Evolutionary conservation across 2,329 filamentous ascomycete genomes (phyloP).

Genomic region (Nemania sp.): DNA sequence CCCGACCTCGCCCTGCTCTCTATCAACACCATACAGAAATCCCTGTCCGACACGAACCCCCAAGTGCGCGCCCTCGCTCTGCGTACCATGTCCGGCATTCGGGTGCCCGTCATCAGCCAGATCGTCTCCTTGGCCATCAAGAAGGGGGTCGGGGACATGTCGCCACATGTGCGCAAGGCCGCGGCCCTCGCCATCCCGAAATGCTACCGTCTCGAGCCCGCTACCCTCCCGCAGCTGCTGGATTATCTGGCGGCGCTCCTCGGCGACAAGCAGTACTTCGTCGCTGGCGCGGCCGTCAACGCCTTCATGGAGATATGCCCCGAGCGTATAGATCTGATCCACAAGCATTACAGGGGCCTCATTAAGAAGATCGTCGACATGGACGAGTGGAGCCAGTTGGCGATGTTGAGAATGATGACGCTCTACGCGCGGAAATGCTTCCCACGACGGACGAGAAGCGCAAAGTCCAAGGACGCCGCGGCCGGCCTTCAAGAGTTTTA

Average conservation of each 20-base stretch:
- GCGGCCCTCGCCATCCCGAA: constrained; percentile 94
- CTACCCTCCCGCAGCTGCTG: constrained; percentile 79
- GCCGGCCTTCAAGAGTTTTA: constrained; percentile 75
- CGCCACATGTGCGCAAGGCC: constrained; percentile 87
- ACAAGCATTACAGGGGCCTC: constrained; percentile 83
- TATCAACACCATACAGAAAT: constrained; percentile 99
- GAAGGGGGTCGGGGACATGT: constrained; percentile 91
- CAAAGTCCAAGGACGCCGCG: constrained; percentile 46
- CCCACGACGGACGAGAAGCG: constrained; percentile 67
- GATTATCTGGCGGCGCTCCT: constrained; percentile 80
- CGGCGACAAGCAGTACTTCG: constrained; percentile 92
- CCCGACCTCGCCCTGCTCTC: constrained; percentile 93
- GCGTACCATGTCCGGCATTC: constrained; percentile 95
- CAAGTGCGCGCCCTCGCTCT: constrained; percentile 90
- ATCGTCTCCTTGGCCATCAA: constrained; percentile 97
- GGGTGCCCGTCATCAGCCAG: constrained; percentile 96
- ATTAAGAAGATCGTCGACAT: constrained; percentile 94
- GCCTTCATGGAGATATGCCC: constrained; percentile 91
- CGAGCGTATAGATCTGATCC: constrained; percentile 83
- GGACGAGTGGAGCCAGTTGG: constrained; percentile 97
- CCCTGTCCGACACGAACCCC: constrained; percentile 87
- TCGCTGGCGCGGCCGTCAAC: constrained; percentile 89
- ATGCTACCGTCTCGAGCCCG: constrained; percentile 89
- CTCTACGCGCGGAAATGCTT: constrained; percentile 88
- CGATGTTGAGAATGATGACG: constrained; percentile 79